Conservation (phyloP, 2,329 filamentous ascomycete species). For the Beauveria rudraprayagi region DNA sequence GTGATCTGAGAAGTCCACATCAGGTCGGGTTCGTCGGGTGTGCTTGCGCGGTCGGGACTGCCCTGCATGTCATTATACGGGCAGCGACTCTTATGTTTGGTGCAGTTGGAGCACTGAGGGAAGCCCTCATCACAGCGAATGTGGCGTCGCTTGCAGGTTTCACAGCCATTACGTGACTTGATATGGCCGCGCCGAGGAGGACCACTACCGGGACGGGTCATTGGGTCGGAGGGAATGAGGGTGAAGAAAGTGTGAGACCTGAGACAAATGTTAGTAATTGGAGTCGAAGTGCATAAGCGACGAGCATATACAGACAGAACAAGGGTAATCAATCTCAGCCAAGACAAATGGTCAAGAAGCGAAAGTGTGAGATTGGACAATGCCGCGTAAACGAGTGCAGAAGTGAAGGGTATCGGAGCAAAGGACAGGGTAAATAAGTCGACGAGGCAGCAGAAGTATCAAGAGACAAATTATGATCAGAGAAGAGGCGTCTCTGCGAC, state of each 20-base stretch:
- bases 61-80: constrained; percentile 87
- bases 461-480: not conserved
- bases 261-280: not conserved
- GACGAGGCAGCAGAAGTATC: not conserved
- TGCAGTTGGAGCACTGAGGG: constrained; percentile 97
- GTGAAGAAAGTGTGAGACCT: constrained; percentile 22
- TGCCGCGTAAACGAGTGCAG: not conserved
- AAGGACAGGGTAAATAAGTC: not conserved
- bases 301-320: constrained; percentile 3
- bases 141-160: constrained; percentile 94
- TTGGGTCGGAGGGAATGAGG: constrained; percentile 32
- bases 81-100: constrained; percentile 96
- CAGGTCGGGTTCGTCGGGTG: constrained; percentile 59
- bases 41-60: constrained; percentile 50
- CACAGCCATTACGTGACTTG: constrained; percentile 97
- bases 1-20: constrained; percentile 85
- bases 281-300: too few relatives aligned
- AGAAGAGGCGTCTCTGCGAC: not conserved
- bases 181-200: constrained; percentile 89
- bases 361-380: constrained; percentile 26
- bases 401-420: not conserved
- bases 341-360: constrained; percentile 25
- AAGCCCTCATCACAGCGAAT: constrained; percentile 97
- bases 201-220: constrained; percentile 92
- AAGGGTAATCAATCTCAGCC: constrained; percentile 18